Base-by-base conservation (phyloP, 306 rosid genomes). In the Pterocarpus santalinus region DNA sequence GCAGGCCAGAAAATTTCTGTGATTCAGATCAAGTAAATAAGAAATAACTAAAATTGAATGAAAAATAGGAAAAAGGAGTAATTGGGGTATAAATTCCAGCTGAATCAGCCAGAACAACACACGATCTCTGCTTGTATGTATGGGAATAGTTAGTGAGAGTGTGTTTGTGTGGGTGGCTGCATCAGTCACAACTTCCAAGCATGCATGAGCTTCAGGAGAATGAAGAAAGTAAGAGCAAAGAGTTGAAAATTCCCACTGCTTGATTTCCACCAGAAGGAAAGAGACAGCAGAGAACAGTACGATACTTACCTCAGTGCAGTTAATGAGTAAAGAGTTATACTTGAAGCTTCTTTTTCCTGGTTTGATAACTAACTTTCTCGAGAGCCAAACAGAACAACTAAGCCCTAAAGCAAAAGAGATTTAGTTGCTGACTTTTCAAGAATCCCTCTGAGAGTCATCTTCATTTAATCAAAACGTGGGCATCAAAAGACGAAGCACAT, bases 291-390 rank as follows among this genome's bases (percentile, higher is more conserved):
- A 28, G 16, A 46, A 39, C 57, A 62, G 75, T 61, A n/a, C 46
- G 36, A 32, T 2, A 68, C 87, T 69, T 55, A 86, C 89, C 93
- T 66, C 53, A 56, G 57, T 44, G 22, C 16, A 41, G 77, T 30
- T 46, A 67, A 69, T 55, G 84, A 52, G 4, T 17, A 44, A 35
- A 63, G 28, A 49, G 16, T 14, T 36, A 34, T 7, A 53, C 30
- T 55, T 65, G 39, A 36, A 73, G 60, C 16, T 13, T n/a, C 2
- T 4, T 67, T 65, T 15, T 36, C 8, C 12, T 55, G 22, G 8
- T 34, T 65, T 0, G 32, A 7, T 69, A 28, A 11, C 14, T 51
- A 12, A 32, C 28, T 75, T 52, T 61, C 80, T 73, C 44, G 2
- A 73, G 62, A 13, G 41, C 80, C 71, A 86, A 79, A 65, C 83